These are phyloP conservation scores for Aurantiochytrium sp. DNA, from an alignment of 108 stramenopile genomes.

Conservation along the genomic window DNA sequence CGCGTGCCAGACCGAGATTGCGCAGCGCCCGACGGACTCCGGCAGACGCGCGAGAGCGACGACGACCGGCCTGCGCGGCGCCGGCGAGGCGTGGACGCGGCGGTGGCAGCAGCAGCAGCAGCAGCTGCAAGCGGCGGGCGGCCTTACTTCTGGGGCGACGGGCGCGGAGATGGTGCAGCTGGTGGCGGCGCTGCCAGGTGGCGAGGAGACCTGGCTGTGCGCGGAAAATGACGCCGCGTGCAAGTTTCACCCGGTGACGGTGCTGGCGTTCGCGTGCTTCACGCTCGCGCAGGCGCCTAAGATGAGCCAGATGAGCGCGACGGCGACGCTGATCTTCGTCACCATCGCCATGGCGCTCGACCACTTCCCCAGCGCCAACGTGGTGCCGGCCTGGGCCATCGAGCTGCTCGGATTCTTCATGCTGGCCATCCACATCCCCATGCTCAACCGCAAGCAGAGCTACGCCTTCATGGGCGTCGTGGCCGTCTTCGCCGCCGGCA, in stretches of 20 bases:
- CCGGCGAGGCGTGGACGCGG: no score
- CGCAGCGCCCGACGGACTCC: no score
- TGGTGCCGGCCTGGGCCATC: not conserved
- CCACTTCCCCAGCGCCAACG: not conserved
- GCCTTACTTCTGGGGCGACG: no score
- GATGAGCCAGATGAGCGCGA: not conserved
- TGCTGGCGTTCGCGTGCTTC: not conserved
- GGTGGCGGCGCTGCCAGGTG: not conserved
- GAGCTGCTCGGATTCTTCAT: not conserved
- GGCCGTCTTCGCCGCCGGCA: not conserved
- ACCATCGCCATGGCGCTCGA: not conserved
- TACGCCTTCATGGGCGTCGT: not conserved
- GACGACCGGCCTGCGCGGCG: no score
- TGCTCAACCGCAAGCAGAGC: not conserved
- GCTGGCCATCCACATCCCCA: not conserved
- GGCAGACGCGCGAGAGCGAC: no score
- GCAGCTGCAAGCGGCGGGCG: no score
- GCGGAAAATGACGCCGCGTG: not conserved
- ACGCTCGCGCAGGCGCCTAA: not conserved
- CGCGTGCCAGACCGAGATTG: no score
- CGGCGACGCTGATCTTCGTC: not conserved
- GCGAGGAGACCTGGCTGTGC: conserved; percentile 17
- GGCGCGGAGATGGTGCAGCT: not conserved
- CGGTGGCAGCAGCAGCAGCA: no score
- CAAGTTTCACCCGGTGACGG: not conserved